Base-by-base conservation (phyloP, 495 filamentous ascomycete species). In the Jackrogersella multiformis region DNA sequence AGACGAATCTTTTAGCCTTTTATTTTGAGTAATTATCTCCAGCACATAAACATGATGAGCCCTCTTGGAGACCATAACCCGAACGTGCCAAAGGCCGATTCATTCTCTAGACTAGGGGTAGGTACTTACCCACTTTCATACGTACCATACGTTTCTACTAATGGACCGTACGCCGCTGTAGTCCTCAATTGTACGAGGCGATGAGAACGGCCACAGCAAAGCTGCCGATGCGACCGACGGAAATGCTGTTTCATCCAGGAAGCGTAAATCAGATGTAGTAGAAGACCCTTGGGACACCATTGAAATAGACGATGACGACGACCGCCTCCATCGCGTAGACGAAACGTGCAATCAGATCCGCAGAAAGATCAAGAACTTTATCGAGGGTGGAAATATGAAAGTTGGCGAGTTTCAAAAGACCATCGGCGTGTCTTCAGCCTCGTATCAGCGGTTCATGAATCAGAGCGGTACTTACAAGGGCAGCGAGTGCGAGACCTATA, bases 381-480 rank as follows among this genome's bases (percentile, higher is more conserved):
- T 84, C 56, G 78, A 80, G 24, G 67, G 72, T 2, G 79, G 78
- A 36, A 78, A 76, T 54, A 81, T 82, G 76, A 83, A 77, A 66
- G 77, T 81, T 51, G 77, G 78, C 30, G 78, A 80, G 42, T 83
- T 85, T 66, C 73, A 76, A 12, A 64, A 69, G 1, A 69, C 74
- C 20, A 77, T 84, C 26, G 72, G 76, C 26, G 74, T 79, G 41
- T 76, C 61, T 48, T 55, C 39, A 20, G 61, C 13, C 1, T 44
- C 68, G 5, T 74, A 77, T 49, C 78, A 23, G 16, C 48, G 54
- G 3, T 79, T 78, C 51, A 74, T 75, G 68, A 71, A 68, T 16
- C 46, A 63, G 30, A 66, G 46, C 4, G 73, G 73, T 5, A 63
- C 57, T 10, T 69, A 60, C 39, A 28, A 69, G 5, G 77, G 78